phyloP scores from a whole-genome alignment of 2,329 filamentous ascomycete genomes.

The Colletotrichum sp. region DNA sequence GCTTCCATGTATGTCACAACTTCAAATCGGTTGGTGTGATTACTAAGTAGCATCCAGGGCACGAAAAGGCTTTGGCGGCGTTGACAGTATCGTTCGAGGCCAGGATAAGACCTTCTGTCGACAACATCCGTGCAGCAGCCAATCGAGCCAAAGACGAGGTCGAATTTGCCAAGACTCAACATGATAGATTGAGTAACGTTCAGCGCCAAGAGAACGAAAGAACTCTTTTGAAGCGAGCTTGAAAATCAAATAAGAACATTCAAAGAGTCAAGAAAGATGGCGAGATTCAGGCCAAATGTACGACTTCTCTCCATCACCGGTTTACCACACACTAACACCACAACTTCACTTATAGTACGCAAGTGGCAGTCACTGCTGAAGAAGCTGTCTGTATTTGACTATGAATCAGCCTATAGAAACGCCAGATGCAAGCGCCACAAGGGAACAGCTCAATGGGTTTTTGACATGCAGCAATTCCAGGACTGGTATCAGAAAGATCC shows the following conservation, averaged over 20 bases:
- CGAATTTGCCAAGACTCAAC: not conserved
- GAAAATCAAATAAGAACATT: not conserved
- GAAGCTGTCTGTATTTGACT: not conserved
- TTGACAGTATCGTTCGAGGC: not conserved
- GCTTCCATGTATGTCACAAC: not conserved
- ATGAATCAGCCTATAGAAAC: not conserved
- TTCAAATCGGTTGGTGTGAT: rapidly evolving
- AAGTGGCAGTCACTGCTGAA: not conserved
- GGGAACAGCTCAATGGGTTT: not conserved
- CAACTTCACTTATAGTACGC: not conserved
- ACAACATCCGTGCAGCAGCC: not conserved
- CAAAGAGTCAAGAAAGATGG: not conserved
- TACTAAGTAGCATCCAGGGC: not conserved
- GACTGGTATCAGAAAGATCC: not conserved
- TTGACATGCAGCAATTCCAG: not conserved
- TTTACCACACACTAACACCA: not conserved
- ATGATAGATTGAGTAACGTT: not conserved
- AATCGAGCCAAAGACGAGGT: not conserved
- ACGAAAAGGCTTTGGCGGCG: not conserved
- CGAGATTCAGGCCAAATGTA: no score
- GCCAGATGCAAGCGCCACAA: not conserved
- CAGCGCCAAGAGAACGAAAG: not conserved
- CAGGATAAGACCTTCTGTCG: not conserved
- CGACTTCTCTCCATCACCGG: no score
- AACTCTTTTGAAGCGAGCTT: not conserved